Conservation (phyloP, 306 rosid species). For the Dalbergia cochinchinensis region DNA sequence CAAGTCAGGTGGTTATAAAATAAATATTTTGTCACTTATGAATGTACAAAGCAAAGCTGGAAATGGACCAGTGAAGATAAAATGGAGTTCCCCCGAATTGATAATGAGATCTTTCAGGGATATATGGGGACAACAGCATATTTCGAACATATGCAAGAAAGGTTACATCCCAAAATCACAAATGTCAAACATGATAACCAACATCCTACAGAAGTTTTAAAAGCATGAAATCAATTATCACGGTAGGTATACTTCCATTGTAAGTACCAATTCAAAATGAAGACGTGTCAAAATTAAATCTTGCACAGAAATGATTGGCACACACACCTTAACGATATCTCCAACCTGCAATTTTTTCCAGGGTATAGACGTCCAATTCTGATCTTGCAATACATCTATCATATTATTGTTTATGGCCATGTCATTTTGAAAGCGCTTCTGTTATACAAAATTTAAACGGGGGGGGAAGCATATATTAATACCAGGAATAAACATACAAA, state of each 20-base stretch:
- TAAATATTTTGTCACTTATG: neutral
- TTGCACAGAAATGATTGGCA: slow-evolving; percentile 43
- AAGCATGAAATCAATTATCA: slow-evolving; percentile 20
- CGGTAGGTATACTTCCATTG: neutral
- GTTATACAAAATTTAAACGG: slow-evolving; percentile 54
- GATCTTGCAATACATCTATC: slow-evolving; percentile 85
- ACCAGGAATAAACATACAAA: slow-evolving; percentile 14
- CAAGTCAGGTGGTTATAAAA: neutral
- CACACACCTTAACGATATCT: slow-evolving; percentile 85
- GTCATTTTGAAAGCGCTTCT: slow-evolving; percentile 97
- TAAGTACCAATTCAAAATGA: slow-evolving; percentile 21
- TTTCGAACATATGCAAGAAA: slow-evolving; percentile 24
- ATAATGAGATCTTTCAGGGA: slow-evolving; percentile 12
- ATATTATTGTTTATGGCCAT: slow-evolving; percentile 82
- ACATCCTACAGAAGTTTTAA: slow-evolving; percentile 21
- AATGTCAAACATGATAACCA: slow-evolving; percentile 14
- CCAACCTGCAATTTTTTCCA: slow-evolving; percentile 99
- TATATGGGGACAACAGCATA: slow-evolving; percentile 1
- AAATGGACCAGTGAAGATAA: neutral
- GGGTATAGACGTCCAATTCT: slow-evolving; percentile 77
- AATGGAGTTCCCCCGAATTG: neutral
- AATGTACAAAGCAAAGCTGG: slow-evolving; percentile 12
- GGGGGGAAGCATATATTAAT: slow-evolving; percentile 25
- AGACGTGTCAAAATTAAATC: slow-evolving; percentile 37
- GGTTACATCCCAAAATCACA: slow-evolving; percentile 20